phyloP scores from a whole-genome alignment of 257 asterid genomes.

The Mitragyna speciosa region DNA sequence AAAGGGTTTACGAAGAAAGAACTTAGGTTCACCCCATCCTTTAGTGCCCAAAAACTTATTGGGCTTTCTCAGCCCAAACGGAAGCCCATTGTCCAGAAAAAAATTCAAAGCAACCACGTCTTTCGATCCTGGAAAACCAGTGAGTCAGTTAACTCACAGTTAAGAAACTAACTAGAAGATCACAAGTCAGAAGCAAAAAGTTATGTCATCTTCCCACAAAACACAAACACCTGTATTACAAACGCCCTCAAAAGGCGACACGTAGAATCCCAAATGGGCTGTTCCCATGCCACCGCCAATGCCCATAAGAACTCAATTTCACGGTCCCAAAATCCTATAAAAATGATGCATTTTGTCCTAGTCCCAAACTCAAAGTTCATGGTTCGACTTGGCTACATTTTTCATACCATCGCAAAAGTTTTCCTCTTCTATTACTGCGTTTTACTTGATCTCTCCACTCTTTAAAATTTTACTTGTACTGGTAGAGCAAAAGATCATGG shows the following conservation, averaged over 20 bases:
- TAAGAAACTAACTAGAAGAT: too few species aligned
- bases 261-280: background rate
- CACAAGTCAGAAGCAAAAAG: too few species aligned
- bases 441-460: conserved; percentile 1
- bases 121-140: too few species aligned
- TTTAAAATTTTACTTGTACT: background rate
- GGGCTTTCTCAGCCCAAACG: background rate
- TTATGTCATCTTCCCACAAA: background rate
- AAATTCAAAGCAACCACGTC: too few species aligned
- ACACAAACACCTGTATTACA: background rate
- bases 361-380: background rate
- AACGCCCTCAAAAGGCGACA: background rate
- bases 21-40: too few species aligned
- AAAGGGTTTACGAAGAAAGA: too few species aligned
- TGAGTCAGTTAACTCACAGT: too few species aligned
- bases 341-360: background rate
- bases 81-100: background rate
- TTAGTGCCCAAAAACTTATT: too few species aligned
- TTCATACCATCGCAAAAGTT: conserved; percentile 2
- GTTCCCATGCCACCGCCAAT: background rate
- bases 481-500: background rate
- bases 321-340: background rate
- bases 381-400: background rate
- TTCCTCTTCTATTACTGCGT: background rate
- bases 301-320: background rate